Conservation (phyloP, 2,329 filamentous ascomycete species). For the Diaporthe aspalathi region DNA sequence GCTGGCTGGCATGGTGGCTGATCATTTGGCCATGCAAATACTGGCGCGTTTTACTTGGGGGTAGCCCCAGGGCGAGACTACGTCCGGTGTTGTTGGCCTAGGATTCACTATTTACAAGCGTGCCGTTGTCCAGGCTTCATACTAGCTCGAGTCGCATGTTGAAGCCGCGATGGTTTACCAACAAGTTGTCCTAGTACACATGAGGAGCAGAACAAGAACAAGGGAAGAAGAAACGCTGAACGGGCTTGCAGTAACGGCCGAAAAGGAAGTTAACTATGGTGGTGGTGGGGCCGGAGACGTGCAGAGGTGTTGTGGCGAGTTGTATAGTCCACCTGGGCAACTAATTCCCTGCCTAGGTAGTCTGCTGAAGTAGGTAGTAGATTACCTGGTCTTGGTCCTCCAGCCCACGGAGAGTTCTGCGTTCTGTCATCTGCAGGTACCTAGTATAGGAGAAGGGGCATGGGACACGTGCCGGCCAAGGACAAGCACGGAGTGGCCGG, state of each 20-base stretch:
- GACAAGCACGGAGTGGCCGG: background rate
- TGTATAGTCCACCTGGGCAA: no score
- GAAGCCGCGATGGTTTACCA: background rate
- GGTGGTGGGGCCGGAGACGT: no score
- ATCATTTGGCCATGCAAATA: background rate
- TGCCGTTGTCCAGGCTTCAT: no score
- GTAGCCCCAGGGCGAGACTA: background rate
- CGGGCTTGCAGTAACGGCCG: background rate
- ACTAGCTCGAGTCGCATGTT: background rate
- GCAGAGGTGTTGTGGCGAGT: no score
- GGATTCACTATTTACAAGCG: background rate
- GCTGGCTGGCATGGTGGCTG: background rate
- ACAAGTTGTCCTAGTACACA: no score
- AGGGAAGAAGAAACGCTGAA: no score
- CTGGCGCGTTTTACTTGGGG: background rate
- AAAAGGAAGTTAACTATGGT: no score
- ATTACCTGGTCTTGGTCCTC: background rate
- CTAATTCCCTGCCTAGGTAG: no score
- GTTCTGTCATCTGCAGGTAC: background rate
- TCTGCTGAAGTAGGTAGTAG: no score
- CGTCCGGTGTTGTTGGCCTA: background rate
- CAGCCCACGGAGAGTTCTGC: background rate
- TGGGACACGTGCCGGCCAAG: background rate
- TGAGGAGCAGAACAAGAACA: no score
- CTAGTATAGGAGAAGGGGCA: background rate